Percentiles rank a stretch among this genome's conserved stretches.
Evolutionary conservation across 257 asterid genomes (phyloP).

Genomic region (Solanum medicagineum): DNA sequence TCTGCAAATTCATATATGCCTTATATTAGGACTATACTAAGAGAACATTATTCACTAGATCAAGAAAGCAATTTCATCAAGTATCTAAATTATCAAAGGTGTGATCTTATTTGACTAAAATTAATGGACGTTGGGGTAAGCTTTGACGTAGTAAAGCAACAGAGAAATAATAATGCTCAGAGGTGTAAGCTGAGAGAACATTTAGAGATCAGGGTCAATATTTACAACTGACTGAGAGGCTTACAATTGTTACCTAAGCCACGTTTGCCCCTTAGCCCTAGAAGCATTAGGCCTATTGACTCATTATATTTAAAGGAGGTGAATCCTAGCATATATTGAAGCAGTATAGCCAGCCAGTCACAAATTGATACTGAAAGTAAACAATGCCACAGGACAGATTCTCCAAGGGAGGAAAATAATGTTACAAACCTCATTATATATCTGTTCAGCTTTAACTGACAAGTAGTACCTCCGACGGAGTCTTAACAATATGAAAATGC

Average conservation of each 20-base stretch:
- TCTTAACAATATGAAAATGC: constrained; percentile 37
- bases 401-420: background rate
- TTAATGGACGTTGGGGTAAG: background rate
- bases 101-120: background rate
- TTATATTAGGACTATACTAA: background rate
- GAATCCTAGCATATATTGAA: background rate
- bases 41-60: background rate
- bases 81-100: background rate
- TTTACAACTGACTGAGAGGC: background rate
- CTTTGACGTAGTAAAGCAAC: background rate
- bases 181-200: background rate
- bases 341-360: background rate
- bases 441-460: constrained; percentile 63
- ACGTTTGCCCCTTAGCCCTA: background rate
- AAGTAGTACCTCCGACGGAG: constrained; percentile 33
- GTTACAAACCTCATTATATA: constrained; percentile 58
- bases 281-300: background rate
- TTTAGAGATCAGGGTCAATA: background rate
- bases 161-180: background rate
- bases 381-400: background rate
- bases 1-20: background rate
- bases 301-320: background rate
- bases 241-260: background rate
- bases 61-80: background rate
- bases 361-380: background rate